phyloP scores from a whole-genome alignment of 1,284 basidiomycete genomes.

The Porodaedalea pini region DNA sequence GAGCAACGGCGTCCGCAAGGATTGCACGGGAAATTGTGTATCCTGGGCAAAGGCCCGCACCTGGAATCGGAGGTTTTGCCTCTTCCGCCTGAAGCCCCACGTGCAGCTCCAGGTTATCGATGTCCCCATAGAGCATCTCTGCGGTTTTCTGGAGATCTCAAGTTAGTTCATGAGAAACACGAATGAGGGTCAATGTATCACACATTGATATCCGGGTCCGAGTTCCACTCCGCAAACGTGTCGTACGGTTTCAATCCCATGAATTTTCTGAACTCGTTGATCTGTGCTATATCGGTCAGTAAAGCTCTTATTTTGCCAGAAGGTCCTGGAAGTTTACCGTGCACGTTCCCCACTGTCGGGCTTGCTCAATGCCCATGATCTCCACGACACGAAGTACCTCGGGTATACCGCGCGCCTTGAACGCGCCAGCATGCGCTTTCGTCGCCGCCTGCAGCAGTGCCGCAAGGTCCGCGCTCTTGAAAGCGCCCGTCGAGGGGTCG shows the following conservation, averaged over 20 bases:
- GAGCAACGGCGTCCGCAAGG: constrained; percentile 74
- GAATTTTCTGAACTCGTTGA: constrained; percentile 66
- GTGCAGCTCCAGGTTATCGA: constrained; percentile 75
- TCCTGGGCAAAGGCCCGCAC: constrained; percentile 83
- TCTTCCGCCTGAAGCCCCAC: constrained; percentile 78
- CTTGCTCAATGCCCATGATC: constrained; percentile 68
- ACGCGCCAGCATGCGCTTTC: constrained; percentile 63
- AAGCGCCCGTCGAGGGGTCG: constrained; percentile 46
- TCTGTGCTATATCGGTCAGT: constrained; percentile 50
- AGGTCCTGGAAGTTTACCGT: constrained; percentile 44
- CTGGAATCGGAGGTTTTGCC: constrained; percentile 62
- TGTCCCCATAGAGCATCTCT: constrained; percentile 64
- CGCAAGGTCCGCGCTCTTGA: constrained; percentile 69
- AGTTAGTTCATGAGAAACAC: not conserved
- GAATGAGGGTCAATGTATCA: not conserved
- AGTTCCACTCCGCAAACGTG: constrained; percentile 78
- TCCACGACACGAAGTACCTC: constrained; percentile 67
- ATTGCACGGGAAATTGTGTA: constrained; percentile 86
- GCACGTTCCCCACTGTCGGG: constrained; percentile 70
- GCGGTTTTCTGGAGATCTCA: constrained; percentile 63
- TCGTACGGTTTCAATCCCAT: constrained; percentile 53
- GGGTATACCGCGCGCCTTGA: constrained; percentile 73
- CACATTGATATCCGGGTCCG: constrained; percentile 58
- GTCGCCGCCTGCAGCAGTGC: constrained; percentile 64
- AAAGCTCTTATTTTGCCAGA: constrained; percentile 21